Evolutionary conservation across 768 basidiomycete species (phyloP).

Genomic region (Xerocomellus intermedius): DNA sequence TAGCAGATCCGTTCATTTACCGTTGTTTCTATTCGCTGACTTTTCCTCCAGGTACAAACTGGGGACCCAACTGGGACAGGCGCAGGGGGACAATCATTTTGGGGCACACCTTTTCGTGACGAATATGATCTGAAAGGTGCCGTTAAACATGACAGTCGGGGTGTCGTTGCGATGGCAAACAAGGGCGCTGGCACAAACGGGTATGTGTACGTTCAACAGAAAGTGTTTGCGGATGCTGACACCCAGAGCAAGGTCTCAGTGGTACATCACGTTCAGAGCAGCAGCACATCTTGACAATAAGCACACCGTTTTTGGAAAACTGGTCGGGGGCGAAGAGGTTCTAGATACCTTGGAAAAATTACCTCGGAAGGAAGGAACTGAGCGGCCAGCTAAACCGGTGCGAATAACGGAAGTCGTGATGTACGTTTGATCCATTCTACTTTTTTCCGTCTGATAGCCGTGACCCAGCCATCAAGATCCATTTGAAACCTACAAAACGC

Average conservation of each 20-base stretch:
- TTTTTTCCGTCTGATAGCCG: conserved; percentile 2
- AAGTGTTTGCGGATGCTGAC: background rate
- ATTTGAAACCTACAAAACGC: conserved; percentile 87
- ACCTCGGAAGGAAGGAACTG: conserved; percentile 79
- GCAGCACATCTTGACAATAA: conserved; percentile 88
- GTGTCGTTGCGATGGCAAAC: conserved; percentile 93
- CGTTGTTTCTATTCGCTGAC: background rate
- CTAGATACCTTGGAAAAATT: conserved; percentile 80
- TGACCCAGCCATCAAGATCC: conserved; percentile 82
- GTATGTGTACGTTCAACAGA: conserved; percentile 33
- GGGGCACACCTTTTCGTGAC: conserved; percentile 96
- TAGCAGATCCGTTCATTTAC: background rate
- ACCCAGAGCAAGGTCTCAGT: conserved; percentile 69
- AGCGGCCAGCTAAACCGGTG: conserved; percentile 83
- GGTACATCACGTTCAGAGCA: conserved; percentile 85
- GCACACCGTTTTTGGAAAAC: conserved; percentile 95
- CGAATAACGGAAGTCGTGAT: conserved; percentile 84
- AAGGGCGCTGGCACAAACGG: conserved; percentile 89
- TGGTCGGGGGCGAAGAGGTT: conserved; percentile 94
- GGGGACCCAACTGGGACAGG: conserved; percentile 98
- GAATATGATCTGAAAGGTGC: conserved; percentile 89
- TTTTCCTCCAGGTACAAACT: conserved; percentile 77
- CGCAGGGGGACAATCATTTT: conserved; percentile 86
- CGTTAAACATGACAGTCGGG: conserved; percentile 81
- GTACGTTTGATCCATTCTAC: conserved; percentile 44